phyloP scores from a whole-genome alignment of 2,329 filamentous ascomycete genomes.

The Fusarium sarcochroum region DNA sequence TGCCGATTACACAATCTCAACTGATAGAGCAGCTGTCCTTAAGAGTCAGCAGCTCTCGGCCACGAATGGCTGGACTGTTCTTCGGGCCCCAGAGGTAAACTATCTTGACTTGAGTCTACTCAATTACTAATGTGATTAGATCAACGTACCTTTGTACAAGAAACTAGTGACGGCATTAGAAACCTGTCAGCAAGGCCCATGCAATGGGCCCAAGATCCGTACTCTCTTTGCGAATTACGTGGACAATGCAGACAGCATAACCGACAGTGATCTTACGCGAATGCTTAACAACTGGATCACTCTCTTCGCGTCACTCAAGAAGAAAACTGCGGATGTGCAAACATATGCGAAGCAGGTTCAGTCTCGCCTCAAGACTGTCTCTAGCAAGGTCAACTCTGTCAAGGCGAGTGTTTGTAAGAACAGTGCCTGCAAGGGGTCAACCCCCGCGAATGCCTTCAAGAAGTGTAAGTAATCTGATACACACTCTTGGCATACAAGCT shows the following conservation, averaged over 20 bases:
- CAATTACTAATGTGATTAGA: not conserved
- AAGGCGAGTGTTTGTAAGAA: slow-evolving; percentile 9
- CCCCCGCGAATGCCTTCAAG: not conserved
- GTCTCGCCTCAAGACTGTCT: slow-evolving; percentile 13
- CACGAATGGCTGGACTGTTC: slow-evolving; percentile 4
- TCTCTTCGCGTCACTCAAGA: slow-evolving; percentile 10
- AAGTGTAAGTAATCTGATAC: slow-evolving; percentile 3
- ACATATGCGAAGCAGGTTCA: slow-evolving; percentile 15
- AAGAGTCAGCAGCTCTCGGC: slow-evolving; percentile 6
- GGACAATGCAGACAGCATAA: slow-evolving; percentile 13
- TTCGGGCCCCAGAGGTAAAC: slow-evolving; percentile 10
- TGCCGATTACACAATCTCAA: not conserved
- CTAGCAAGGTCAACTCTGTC: slow-evolving; percentile 5
- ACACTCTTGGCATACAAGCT: not conserved
- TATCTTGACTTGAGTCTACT: too few relatives aligned
- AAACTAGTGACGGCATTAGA: not conserved
- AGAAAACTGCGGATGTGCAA: slow-evolving; percentile 17
- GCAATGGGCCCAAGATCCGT: slow-evolving; percentile 8
- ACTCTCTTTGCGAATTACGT: slow-evolving; percentile 15
- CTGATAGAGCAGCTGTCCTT: not conserved
- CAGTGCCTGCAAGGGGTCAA: slow-evolving; percentile 17
- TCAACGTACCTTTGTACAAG: not conserved
- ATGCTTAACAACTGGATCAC: slow-evolving; percentile 23
- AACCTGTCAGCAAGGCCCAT: not conserved
- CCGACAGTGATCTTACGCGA: slow-evolving; percentile 15